These are phyloP conservation scores for Petrea volubilis DNA, from an alignment of 257 asterid species.

Conservation along the genomic window DNA sequence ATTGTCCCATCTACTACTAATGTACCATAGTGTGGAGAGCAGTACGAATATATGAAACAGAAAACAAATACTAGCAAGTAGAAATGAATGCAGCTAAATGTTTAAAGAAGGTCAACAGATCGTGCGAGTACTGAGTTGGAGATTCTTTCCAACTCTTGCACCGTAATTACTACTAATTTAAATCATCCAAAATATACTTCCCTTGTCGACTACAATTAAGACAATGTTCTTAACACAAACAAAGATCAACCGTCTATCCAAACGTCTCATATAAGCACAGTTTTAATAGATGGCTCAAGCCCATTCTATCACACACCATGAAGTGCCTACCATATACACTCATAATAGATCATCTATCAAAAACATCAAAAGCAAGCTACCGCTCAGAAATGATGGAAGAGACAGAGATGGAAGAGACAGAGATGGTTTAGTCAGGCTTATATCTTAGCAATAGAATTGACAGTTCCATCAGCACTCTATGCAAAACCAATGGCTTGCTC, in stretches of 20 bases:
- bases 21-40: neutral
- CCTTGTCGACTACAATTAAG: neutral
- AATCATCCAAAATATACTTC: neutral
- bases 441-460: neutral
- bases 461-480: neutral
- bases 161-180: neutral
- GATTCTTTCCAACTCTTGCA: neutral
- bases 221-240: neutral
- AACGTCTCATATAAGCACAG: neutral
- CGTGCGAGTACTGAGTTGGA: neutral
- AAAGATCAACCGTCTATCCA: neutral
- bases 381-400: neutral
- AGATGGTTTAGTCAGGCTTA: neutral
- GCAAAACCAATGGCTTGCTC: neutral
- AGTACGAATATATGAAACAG: neutral
- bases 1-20: neutral
- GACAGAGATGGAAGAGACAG: too few relatives aligned
- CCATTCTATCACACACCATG: too few relatives aligned
- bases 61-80: too few relatives aligned
- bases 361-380: neutral
- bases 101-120: neutral
- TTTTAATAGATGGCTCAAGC: conserved; percentile 1
- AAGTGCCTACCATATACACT: too few relatives aligned
- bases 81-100: too few relatives aligned
- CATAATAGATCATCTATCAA: neutral